Percentiles rank a stretch among this genome's conserved stretches.
Conservation (phyloP, 23 red algal species). For the Gracilaria vermiculophylla region DNA sequence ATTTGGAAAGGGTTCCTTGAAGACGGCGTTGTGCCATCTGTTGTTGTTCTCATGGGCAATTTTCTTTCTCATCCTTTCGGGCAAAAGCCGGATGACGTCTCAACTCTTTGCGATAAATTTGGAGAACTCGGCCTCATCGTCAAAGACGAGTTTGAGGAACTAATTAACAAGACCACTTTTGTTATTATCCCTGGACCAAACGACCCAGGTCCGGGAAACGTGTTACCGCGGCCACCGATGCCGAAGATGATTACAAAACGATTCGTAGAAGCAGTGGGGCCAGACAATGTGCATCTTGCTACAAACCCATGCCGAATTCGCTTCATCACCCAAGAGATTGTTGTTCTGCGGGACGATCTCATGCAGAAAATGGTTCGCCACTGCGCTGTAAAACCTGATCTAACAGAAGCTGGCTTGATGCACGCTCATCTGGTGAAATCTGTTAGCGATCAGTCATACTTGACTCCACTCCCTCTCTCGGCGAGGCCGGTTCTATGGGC, state of each 20-base stretch:
- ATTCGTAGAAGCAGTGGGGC: conserved; percentile 45
- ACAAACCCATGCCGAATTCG: conserved; percentile 77
- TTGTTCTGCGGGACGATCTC: conserved; percentile 77
- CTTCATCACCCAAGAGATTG: conserved; percentile 66
- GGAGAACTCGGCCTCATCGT: conserved; percentile 63
- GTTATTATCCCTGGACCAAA: conserved; percentile 78
- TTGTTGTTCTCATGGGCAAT: conserved; percentile 78
- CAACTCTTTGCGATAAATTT: conserved; percentile 63
- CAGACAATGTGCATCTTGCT: conserved; percentile 23
- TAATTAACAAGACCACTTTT: conserved; percentile 57
- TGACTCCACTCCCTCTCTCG: conserved; percentile 69
- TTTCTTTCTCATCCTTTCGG: conserved; percentile 75
- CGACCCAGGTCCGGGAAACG: conserved; percentile 66
- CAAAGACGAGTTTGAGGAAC: conserved; percentile 32
- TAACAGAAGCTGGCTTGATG: conserved; percentile 39
- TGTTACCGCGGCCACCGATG: conserved; percentile 66
- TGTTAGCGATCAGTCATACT: conserved; percentile 76
- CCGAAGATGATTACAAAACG: conserved; percentile 43
- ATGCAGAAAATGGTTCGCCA: conserved; percentile 75
- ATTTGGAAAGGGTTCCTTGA: conserved; percentile 63
- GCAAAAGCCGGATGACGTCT: conserved; percentile 49
- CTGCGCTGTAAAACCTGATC: conserved; percentile 55
- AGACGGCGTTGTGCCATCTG: conserved; percentile 43
- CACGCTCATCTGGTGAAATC: conserved; percentile 76
- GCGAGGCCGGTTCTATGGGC: conserved; percentile 76